phyloP scores from a whole-genome alignment of 805 yeast genomes.

The Candida taoyuanica region DNA sequence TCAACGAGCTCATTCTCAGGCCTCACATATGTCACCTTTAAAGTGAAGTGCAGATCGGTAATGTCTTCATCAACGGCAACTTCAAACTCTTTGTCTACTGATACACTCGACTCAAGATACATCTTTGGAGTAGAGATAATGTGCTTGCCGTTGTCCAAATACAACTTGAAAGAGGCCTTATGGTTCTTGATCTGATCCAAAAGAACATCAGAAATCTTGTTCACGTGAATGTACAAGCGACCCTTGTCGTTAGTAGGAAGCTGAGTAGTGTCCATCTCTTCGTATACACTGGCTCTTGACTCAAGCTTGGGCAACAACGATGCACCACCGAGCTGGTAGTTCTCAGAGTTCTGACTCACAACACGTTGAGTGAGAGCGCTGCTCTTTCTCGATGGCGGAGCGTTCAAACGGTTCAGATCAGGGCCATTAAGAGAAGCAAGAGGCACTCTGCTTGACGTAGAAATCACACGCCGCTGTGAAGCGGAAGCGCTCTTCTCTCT shows the following conservation, averaged over 20 bases:
- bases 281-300: constrained; percentile 7
- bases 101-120: constrained; percentile 27
- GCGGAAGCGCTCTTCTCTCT: too few relatives aligned
- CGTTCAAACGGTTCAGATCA: constrained; percentile 10
- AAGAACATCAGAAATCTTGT: constrained; percentile 41
- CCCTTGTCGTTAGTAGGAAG: constrained; percentile 34
- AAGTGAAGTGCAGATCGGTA: constrained; percentile 63
- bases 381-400: constrained; percentile 3
- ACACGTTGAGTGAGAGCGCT: constrained; percentile 10
- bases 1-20: constrained; percentile 49
- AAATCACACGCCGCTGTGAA: too few relatives aligned
- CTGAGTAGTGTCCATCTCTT: too few relatives aligned
- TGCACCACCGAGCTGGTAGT: constrained; percentile 5
- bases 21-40: constrained; percentile 57
- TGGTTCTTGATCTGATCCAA: constrained; percentile 42
- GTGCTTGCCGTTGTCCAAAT: constrained; percentile 74
- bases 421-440: constrained; percentile 14
- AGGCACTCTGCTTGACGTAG: constrained; percentile 21
- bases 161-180: constrained; percentile 42
- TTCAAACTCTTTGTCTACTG: constrained; percentile 74
- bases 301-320: constrained; percentile 12
- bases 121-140: constrained; percentile 60
- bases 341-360: constrained; percentile 13
- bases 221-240: constrained; percentile 40
- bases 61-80: constrained; percentile 51